These are phyloP conservation scores for Ballota nigra DNA, from an alignment of 257 asterid genomes.

Conservation along the genomic window DNA sequence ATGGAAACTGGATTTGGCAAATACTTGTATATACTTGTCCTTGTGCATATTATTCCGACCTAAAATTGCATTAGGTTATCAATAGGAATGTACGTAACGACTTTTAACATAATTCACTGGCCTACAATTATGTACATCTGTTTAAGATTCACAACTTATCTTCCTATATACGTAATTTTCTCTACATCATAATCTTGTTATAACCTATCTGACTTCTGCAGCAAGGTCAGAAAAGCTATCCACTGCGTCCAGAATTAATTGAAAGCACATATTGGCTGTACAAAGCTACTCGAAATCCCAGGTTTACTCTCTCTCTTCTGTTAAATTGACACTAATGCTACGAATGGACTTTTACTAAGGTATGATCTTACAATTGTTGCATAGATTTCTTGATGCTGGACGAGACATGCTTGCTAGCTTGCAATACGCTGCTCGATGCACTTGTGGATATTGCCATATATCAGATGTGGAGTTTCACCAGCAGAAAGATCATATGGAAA, in stretches of 20 bases:
- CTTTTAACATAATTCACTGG: not conserved
- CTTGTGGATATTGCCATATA: slow-evolving; percentile 97
- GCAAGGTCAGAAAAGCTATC: slow-evolving; percentile 99
- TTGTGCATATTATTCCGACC: not conserved
- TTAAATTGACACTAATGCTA: slow-evolving; percentile 7
- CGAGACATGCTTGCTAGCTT: slow-evolving; percentile 95
- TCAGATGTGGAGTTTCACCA: slow-evolving; percentile 90
- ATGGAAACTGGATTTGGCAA: too few species aligned
- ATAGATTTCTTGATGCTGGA: slow-evolving; percentile 92
- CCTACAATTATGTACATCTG: not conserved
- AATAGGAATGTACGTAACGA: not conserved
- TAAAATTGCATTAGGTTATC: not conserved
- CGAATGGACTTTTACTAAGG: slow-evolving; percentile 7
- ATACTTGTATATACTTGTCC: not conserved
- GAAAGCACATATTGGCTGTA: slow-evolving; percentile 99
- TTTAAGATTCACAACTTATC: not conserved
- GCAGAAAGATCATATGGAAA: slow-evolving; percentile 99
- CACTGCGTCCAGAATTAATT: slow-evolving; percentile 92
- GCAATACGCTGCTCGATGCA: slow-evolving; percentile 90
- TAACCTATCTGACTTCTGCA: slow-evolving; percentile 35
- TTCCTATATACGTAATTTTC: not conserved
- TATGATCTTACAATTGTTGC: not conserved
- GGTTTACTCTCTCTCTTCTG: slow-evolving; percentile 42
- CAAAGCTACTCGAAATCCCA: slow-evolving; percentile 94
- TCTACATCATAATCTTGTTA: slow-evolving; percentile 13